These are phyloP conservation scores for Anaeramoeba flamelloides DNA, from an alignment of 78 protist genomes.

Conservation along the genomic window DNA sequence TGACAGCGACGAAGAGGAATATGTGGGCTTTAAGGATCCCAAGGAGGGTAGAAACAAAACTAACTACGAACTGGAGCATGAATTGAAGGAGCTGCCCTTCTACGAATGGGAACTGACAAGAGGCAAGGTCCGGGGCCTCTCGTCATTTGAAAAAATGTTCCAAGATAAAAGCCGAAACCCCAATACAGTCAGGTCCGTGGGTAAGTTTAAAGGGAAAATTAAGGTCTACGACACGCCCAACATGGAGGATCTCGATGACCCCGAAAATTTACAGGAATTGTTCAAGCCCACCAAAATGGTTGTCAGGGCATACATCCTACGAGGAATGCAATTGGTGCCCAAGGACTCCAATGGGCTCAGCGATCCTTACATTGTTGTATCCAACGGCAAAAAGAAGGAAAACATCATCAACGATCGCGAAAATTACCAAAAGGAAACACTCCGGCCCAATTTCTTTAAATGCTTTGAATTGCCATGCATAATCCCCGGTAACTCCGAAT, in stretches of 20 bases:
- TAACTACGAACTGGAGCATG: too few relatives aligned
- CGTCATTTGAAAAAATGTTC: too few relatives aligned
- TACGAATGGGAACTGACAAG: too few relatives aligned
- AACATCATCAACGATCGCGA: constrained; percentile 6
- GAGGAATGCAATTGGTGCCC: constrained; percentile 6
- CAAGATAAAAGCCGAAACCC: too few relatives aligned
- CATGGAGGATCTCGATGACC: not conserved
- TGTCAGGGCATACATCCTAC: constrained; percentile 5
- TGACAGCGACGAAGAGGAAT: too few relatives aligned
- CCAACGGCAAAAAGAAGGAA: not conserved
- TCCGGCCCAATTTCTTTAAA: not conserved
- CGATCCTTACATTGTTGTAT: constrained; percentile 8
- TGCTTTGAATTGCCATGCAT: constrained; percentile 12
- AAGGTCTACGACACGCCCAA: not conserved
- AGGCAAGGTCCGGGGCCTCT: too few relatives aligned
- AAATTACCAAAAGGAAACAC: constrained; percentile 8
- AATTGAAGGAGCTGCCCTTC: too few relatives aligned
- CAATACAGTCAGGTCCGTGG: too few relatives aligned
- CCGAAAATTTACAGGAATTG: not conserved
- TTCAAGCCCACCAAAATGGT: not conserved
- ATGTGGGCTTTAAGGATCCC: too few relatives aligned
- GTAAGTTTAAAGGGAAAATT: constrained; percentile 3
- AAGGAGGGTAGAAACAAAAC: too few relatives aligned
- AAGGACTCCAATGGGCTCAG: constrained; percentile 10
- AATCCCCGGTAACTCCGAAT: constrained; percentile 14